Evolutionary conservation across 2,329 filamentous ascomycete species (phyloP).

Genomic region (Penicillium sclerotiorum): DNA sequence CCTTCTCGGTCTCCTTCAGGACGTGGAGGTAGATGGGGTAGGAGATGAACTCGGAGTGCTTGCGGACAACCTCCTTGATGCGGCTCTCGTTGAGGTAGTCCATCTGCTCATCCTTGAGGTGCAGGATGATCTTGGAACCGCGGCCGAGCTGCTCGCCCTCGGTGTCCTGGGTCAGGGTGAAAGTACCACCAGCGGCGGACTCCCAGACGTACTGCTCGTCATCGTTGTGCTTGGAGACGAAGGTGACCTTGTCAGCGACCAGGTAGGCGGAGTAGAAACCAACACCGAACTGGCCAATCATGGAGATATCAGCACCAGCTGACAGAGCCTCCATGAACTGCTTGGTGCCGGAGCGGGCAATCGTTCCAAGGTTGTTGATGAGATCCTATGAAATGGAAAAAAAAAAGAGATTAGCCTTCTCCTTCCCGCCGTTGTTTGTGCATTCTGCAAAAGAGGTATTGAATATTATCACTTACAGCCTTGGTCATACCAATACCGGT

Average conservation of each 20-base stretch:
- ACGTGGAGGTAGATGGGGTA: slow-evolving; percentile 99
- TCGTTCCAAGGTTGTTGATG: slow-evolving; percentile 99
- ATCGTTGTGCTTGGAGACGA: slow-evolving; percentile 99
- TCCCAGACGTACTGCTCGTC: slow-evolving; percentile 99
- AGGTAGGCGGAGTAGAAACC: slow-evolving; percentile 99
- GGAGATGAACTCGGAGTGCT: slow-evolving; percentile 99
- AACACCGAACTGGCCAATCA: slow-evolving; percentile 99
- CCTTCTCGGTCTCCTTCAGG: slow-evolving; percentile 97
- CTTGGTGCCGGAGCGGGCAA: slow-evolving; percentile 98
- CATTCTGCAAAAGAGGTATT: too few species aligned
- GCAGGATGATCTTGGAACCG: slow-evolving; percentile 96
- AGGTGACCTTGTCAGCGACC: slow-evolving; percentile 92
- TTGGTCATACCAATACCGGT: slow-evolving; percentile 99
- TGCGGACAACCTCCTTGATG: slow-evolving; percentile 99
- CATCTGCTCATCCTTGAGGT: slow-evolving; percentile 98
- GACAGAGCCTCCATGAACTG: slow-evolving; percentile 99
- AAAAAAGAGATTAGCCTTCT: slow-evolving; percentile 8
- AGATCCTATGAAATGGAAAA: slow-evolving; percentile 82
- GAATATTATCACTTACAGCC: slow-evolving; percentile 69
- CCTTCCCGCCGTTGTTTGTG: too few species aligned
- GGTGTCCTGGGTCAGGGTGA: slow-evolving; percentile 87
- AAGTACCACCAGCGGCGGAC: slow-evolving; percentile 95
- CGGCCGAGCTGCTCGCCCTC: slow-evolving; percentile 89
- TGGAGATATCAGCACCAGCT: slow-evolving; percentile 97
- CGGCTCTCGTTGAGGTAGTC: slow-evolving; percentile 99